Evolutionary conservation across 2,329 filamentous ascomycete species (phyloP).

Genomic region (Paracoccidioides brasiliensis): DNA sequence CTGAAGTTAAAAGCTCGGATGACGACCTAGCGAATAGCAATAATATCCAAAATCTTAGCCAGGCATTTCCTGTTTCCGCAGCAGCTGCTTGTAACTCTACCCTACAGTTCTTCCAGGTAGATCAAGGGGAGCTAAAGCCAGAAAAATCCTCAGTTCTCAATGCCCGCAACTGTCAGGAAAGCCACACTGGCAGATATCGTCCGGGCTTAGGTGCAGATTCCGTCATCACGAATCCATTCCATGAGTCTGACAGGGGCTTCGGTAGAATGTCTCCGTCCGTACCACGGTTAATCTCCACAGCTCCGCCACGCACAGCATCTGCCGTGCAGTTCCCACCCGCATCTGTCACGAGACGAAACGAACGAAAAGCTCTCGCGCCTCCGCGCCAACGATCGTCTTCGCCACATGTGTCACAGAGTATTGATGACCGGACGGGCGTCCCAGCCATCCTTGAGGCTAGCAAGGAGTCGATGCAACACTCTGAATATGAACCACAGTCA

Average conservation of each 20-base stretch:
- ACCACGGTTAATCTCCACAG: slow-evolving; percentile 9
- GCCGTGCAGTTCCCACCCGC: not conserved
- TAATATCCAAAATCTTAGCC: not conserved
- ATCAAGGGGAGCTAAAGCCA: not conserved
- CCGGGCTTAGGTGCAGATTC: slow-evolving; percentile 9
- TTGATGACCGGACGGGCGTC: not conserved
- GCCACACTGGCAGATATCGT: not conserved
- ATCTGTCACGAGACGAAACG: not conserved
- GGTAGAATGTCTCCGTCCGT: slow-evolving; percentile 1
- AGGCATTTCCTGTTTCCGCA: not conserved
- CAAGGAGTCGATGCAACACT: not conserved
- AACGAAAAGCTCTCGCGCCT: slow-evolving; percentile 4
- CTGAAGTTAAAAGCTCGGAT: not conserved
- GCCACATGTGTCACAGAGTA: not conserved
- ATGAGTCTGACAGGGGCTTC: slow-evolving; percentile 16
- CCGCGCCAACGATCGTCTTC: slow-evolving; percentile 1
- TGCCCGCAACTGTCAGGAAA: slow-evolving; percentile 3
- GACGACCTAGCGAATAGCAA: not conserved
- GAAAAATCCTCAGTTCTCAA: slow-evolving; percentile 1
- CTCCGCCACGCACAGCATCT: slow-evolving; percentile 8
- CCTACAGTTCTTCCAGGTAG: not conserved
- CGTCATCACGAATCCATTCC: slow-evolving; percentile 22
- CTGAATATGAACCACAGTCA: not conserved
- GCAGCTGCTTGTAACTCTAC: not conserved
- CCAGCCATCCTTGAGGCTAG: not conserved